Base-by-base conservation (phyloP, 495 filamentous ascomycete species). In the Jackrogersella minutella region DNA sequence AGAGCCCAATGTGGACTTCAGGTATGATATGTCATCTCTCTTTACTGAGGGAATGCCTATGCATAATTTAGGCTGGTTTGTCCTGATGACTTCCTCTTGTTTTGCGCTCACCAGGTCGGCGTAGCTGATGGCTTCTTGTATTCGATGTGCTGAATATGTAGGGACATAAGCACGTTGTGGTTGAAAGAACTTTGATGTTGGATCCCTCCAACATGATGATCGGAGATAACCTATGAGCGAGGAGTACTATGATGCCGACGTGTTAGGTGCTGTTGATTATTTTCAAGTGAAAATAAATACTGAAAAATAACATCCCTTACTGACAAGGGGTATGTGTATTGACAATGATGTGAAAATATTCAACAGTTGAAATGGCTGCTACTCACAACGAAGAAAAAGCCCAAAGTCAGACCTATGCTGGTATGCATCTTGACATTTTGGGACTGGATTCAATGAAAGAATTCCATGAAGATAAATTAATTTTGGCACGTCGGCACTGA, bases 1-100 rank as follows among this genome's bases (percentile, higher is more conserved):
- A 4, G 83, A 85, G 13, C 81, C 86, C 17, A 88, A 66, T 1
- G 82, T 80, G 6, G 73, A 72, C 7, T 76, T 68, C 33, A 89
- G 72, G 57, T 85, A 86, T n/a, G 68, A 67, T 28, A 74, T 62
- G 8, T 57, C 69, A 14, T 68, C 41, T 51, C 71, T 65, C 30
- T 68, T 58, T 1, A 77, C 64, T 16, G 68, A 74, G 21, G 73
- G 70, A 21, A 78, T 73, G 31, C 76, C 76, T 46, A 77, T 60
- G 40, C 76, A 78, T 26, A 74, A 21, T 14, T 64, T 58, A 5
- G 71, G 70, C 16, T 64, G 26, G 11, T 9, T 37, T 5, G 11
- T 33, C 14, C 34, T 21, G 31, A 5, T 51, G 6, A 13, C 14
- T 26, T 5, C 6, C 21, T 5, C 0, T 34, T 51, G 24, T n/a